phyloP scores from a whole-genome alignment of 2,329 filamentous ascomycete species.

The Botrytis elliptica region DNA sequence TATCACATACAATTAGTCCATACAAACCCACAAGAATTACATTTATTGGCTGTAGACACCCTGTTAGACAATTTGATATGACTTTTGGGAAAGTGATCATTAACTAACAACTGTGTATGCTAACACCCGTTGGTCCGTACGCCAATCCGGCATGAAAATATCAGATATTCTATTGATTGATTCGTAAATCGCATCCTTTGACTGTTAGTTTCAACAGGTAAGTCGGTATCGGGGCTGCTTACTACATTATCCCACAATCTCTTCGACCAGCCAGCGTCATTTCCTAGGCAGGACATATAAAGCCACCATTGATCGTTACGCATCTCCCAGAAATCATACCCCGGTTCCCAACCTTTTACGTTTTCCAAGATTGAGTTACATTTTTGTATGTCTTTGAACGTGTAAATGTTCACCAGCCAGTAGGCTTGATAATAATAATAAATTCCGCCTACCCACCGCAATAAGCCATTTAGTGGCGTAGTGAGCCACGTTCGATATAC shows the following conservation, averaged over 20 bases:
- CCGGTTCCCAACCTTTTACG: background rate
- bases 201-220: background rate
- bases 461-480: background rate
- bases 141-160: background rate
- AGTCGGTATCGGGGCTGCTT: background rate
- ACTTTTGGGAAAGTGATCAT: background rate
- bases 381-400: background rate
- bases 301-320: conserved; percentile 13
- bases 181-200: background rate
- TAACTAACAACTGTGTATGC: background rate
- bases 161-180: background rate
- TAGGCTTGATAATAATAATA: conserved; percentile 16
- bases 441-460: conserved; percentile 8
- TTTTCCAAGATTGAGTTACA: background rate
- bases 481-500: background rate
- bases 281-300: conserved; percentile 16
- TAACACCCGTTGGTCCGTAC: background rate
- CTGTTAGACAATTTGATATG: background rate
- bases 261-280: conserved; percentile 7
- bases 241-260: background rate
- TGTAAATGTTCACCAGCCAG: background rate
- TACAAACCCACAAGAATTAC: background rate
- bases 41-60: background rate
- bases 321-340: conserved; percentile 4
- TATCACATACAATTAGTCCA: background rate